Base-by-base conservation (phyloP, 768 basidiomycete genomes). In the Lentinula sp. region DNA sequence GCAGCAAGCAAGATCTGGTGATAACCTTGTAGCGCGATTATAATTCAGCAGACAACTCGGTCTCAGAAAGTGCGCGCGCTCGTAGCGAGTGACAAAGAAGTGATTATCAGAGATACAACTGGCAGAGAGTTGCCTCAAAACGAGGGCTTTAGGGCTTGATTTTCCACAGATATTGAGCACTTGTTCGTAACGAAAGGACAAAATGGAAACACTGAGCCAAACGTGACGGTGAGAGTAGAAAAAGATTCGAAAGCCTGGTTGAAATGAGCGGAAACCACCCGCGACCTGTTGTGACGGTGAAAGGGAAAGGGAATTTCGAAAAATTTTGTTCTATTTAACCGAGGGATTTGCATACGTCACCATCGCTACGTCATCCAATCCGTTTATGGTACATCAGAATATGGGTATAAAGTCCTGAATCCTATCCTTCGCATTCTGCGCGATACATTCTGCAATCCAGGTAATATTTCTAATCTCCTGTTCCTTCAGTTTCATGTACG, bases 391-490 rank as follows among this genome's bases (percentile, higher is more conserved):
- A 28, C 16, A 37, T 55, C 41, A 95, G 72, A 93, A 93, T 64
- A 93, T 89, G 67, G 91, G 88, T 80, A 95, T 94, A 76, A 88
- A 95, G 75, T 96, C 93, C 70, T 93, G 87, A 77, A 98, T 94
- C 77, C 96, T 86, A 69, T 97, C 93, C 74, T 88, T 87, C 48
- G 95, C 94, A 76, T 96, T 89, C 79, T 98, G 96, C 8, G 95
- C 95, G 67, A 98, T 97, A 74, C 96, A 98, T 77, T 98, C 96
- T 59, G 94, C 93, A 74, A 97, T 95, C 93, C 92, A 94, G 33
- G 90, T 92, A 67, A 95, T 68, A 67, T 90, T 93, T 64, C 91
- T 80, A 63, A 93, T 90, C 76, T 95, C 92, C 77, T 93, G 90
- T 74, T 94, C 92, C 79, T 91, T 93, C 74, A 93, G 76, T 75